Evolutionary conservation across 2,329 filamentous ascomycete species (phyloP), one percentile per base, ranked within the genome.

Genomic region (Xylariaceae sp.): DNA sequence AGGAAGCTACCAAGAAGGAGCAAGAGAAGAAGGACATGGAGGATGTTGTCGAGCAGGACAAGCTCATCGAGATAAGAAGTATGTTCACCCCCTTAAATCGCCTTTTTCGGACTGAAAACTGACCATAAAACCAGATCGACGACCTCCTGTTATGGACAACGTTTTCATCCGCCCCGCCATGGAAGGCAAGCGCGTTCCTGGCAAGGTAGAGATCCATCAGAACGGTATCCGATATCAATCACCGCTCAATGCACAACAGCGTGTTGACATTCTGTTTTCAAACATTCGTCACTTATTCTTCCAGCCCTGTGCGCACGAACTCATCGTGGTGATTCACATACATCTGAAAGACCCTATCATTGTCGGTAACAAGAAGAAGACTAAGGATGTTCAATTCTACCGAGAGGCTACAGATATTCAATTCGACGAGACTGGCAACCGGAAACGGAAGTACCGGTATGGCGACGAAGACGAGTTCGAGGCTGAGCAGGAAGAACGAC

Each of bases 21-120:
- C 91, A 96, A 61, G 92, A 96, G 69, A 96, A 97, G 81, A 98
- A 98, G 72, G 92, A 98, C 58, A 86, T 98, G 86, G 93, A 98
- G 65, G 93, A 98, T 67, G 93, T 98, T 19, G 91, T 98, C 5
- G 93, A 97, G 68, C 93, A 98, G 67, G 93, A 98, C 65, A 98
- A 98, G 73, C 81, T 98, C 42, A 76, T 94, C 56, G 91, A 96
- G 64, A 91, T 97, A 56, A 80, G 93, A 74, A 95, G 87, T 89
- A 74, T 73, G 83, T 73, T 14, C 6, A 29, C 34, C 20, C 12
- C 10, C 25, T 27, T 32, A 22, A 4, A 21, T 11, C 8, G 11
- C 19, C 11, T 27, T 8, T 20, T 33, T 14, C 34, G 37, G 14
- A 46, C 43, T 23, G 5, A 20, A 51, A 57, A 44, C 72, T 81